Evolutionary conservation across 1,284 basidiomycete genomes (phyloP), one percentile per base, ranked within the genome.

Genomic region (Irpex lacteus): DNA sequence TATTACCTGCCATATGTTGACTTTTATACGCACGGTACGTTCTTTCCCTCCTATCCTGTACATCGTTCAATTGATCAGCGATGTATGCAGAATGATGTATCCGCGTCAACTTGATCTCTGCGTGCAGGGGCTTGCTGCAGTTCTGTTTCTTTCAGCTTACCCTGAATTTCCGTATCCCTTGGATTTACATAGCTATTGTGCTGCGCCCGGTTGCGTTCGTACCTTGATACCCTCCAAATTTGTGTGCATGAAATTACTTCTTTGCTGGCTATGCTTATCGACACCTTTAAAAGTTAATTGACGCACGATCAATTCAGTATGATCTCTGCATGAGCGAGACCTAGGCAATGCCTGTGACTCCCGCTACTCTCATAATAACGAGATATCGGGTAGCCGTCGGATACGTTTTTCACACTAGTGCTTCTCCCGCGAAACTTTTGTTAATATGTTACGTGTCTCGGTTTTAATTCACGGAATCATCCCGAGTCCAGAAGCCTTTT

Each of bases 1-100:
- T 75, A 89, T 91, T 69, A 87, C 88, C 44, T 91, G 88, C 68
- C 89, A 91, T 69, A 90, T 91, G 88, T 79, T 91, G 64, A 75
- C 75, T 38, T 76, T 76, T 65, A 72, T 71, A 59, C 69, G 74
- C 52, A 69, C 72, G 67, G 76, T 77, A 60, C 50, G 75, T 66
- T 44, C 34, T 8, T 21, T 44, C 32, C 55, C 34, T 60, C 52
- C 18, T 44, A 44, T 49, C 15, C 59, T 60, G 21, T 58, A n/a
- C 5, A 18, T 49, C 18, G 5, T 54, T 52, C 18, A 21, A 50
- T 56, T 18, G 38, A 32, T 37, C 8, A 38, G 18, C 19, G 26
- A 32, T n/a, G 15, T 36, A 21, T 47, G 32, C 49, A 63, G 62
- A 63, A 63, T 38, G 62, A 63, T 55, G 58, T 63, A 15, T 50